Evolutionary conservation across 139 green algal species (phyloP).

Genomic region (Picocystis salinarum): DNA sequence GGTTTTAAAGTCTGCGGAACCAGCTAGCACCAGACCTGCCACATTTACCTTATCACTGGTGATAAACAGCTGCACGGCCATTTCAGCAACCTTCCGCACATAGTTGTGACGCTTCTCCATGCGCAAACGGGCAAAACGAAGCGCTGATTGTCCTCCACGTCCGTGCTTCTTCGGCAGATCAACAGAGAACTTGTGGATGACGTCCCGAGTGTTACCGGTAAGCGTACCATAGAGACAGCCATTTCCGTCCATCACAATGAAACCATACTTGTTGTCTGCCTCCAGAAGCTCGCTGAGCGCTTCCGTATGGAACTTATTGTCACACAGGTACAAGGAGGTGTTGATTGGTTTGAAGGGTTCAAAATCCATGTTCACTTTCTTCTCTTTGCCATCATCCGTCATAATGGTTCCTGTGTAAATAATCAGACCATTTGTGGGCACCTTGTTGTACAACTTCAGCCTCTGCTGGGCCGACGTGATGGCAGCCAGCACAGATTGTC

Average conservation of each 20-base stretch:
- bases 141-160: slow-evolving; percentile 81
- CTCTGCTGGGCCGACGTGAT: slow-evolving; percentile 92
- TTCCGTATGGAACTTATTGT: slow-evolving; percentile 99
- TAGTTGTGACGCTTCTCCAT: slow-evolving; percentile 99
- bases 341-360: slow-evolving; percentile 99
- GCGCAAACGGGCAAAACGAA: slow-evolving; percentile 92
- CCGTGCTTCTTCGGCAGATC: slow-evolving; percentile 99
- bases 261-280: slow-evolving; percentile 71
- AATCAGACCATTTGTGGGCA: slow-evolving; percentile 89
- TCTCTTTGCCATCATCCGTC: slow-evolving; percentile 97
- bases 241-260: slow-evolving; percentile 99
- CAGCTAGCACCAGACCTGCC: slow-evolving; percentile 79
- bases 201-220: slow-evolving; percentile 84
- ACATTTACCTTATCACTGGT: slow-evolving; percentile 78
- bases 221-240: slow-evolving; percentile 89
- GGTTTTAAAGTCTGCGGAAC: slow-evolving; percentile 95
- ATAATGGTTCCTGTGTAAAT: slow-evolving; percentile 94
- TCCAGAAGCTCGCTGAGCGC: slow-evolving; percentile 2
- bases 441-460: slow-evolving; percentile 87
- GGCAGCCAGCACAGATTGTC: slow-evolving; percentile 84
- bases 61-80: slow-evolving; percentile 78
- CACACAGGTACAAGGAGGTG: slow-evolving; percentile 96
- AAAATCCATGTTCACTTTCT: slow-evolving; percentile 99
- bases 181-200: slow-evolving; percentile 91
- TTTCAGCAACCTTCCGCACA: slow-evolving; percentile 74